Evolutionary conservation across 129 eudicot species (phyloP).

Genomic region (Smallanthus sonchifolius): DNA sequence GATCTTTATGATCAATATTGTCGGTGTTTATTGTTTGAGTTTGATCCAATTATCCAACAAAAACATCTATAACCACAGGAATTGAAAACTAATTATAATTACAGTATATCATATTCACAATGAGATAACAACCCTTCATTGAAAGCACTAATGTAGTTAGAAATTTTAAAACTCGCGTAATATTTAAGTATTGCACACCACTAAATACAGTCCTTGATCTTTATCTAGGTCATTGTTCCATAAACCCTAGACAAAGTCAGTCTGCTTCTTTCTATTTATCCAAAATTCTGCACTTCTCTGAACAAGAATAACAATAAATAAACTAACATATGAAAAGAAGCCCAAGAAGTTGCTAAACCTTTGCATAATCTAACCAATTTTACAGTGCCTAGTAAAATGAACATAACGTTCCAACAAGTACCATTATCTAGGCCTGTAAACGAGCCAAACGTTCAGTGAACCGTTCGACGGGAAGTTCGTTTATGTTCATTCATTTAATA

Average conservation of each 20-base stretch:
- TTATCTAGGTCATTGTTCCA: neutral
- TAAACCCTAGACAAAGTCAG: neutral
- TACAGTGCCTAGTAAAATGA: neutral
- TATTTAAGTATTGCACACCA: neutral
- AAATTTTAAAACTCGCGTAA: too few relatives aligned
- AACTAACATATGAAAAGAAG: neutral
- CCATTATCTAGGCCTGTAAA: neutral
- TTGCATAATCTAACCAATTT: neutral
- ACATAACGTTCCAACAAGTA: neutral
- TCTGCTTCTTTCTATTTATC: neutral
- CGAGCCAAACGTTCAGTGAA: too few relatives aligned
- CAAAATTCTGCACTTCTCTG: neutral
- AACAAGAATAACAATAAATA: neutral
- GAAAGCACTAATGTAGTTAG: neutral
- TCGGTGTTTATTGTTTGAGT: too few relatives aligned
- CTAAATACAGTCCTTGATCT: too few relatives aligned
- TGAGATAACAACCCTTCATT: neutral
- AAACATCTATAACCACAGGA: neutral
- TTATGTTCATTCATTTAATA: too few relatives aligned
- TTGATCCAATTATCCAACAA: too few relatives aligned
- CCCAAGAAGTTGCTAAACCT: neutral
- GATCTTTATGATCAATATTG: too few relatives aligned
- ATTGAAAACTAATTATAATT: neutral
- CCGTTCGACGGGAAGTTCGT: too few relatives aligned
- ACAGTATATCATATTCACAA: slow-evolving; percentile 6